phyloP scores from a whole-genome alignment of 345 rosid genomes.

The Acer campestre region DNA sequence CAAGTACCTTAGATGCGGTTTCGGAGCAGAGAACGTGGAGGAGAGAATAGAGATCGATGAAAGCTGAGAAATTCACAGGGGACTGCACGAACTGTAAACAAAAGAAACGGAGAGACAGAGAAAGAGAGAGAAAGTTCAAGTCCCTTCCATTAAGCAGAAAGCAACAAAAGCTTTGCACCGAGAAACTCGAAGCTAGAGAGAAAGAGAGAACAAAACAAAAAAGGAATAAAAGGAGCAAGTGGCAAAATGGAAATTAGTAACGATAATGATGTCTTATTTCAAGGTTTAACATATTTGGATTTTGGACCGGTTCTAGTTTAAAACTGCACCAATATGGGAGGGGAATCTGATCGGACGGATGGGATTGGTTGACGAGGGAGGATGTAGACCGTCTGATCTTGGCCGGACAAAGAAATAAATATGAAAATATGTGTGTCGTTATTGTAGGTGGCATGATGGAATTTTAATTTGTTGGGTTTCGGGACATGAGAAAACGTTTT shows the following conservation, averaged over 20 bases:
- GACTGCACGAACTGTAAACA: constrained; percentile 36
- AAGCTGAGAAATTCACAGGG: constrained; percentile 8
- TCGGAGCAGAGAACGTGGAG: constrained; percentile 17
- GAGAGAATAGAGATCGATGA: constrained; percentile 12
- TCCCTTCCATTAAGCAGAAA: constrained; percentile 66
- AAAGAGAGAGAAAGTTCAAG: constrained; percentile 33
- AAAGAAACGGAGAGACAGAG: constrained; percentile 24
- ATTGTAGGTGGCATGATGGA: constrained; percentile 38
- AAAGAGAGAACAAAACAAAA: neutral
- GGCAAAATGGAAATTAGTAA: constrained; percentile 33
- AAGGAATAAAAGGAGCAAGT: constrained; percentile 3
- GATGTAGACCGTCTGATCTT: constrained; percentile 38
- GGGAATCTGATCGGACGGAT: constrained; percentile 39
- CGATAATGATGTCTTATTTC: constrained; percentile 18
- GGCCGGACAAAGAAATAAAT: constrained; percentile 20
- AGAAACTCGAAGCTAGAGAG: constrained; percentile 26
- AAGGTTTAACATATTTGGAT: constrained; percentile 7
- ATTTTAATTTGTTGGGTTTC: constrained; percentile 20
- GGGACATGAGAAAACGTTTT: constrained; percentile 3
- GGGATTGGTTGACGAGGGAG: constrained; percentile 1
- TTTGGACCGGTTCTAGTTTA: constrained; percentile 24
- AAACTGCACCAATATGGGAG: constrained; percentile 21
- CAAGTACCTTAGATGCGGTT: constrained; percentile 23
- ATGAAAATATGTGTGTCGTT: constrained; percentile 33
- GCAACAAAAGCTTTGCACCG: constrained; percentile 50